Conservation (phyloP, 805 yeast species). For the Cephaloascus fragrans region DNA sequence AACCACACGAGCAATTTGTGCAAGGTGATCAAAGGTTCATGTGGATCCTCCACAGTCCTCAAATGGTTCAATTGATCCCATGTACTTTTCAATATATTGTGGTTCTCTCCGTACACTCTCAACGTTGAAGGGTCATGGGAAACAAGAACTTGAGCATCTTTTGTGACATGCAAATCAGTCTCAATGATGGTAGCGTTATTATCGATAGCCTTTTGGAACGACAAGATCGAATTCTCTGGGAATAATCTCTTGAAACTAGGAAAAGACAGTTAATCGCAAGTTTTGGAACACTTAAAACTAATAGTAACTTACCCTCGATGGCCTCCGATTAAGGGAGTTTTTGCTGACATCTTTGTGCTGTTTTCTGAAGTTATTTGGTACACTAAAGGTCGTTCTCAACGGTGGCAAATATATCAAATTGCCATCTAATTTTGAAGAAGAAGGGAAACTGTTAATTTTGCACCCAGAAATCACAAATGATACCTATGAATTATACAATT, state of each 20-base stretch:
- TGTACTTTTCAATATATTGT: slow-evolving; percentile 12
- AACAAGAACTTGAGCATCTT: slow-evolving; percentile 19
- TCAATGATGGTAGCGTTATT: slow-evolving; percentile 22
- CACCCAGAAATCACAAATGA: too few relatives aligned
- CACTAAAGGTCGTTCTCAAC: too few relatives aligned
- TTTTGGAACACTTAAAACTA: too few relatives aligned
- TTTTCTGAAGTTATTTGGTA: too few relatives aligned
- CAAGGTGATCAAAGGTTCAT: slow-evolving; percentile 19
- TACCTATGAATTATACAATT: too few relatives aligned
- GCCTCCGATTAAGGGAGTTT: background rate
- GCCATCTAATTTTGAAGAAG: too few relatives aligned
- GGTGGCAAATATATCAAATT: too few relatives aligned
- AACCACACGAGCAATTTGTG: slow-evolving; percentile 19
- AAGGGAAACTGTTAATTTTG: too few relatives aligned
- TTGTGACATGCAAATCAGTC: slow-evolving; percentile 24
- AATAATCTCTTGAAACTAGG: slow-evolving; percentile 4
- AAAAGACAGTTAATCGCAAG: too few relatives aligned
- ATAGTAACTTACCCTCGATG: background rate
- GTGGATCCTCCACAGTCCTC: slow-evolving; percentile 17
- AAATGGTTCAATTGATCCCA: slow-evolving; percentile 15
- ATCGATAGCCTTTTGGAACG: slow-evolving; percentile 21
- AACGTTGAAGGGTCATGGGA: slow-evolving; percentile 21
- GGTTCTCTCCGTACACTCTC: slow-evolving; percentile 19
- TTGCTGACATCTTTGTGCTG: background rate
- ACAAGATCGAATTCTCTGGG: slow-evolving; percentile 25